phyloP scores from a whole-genome alignment of 768 basidiomycete species.

The Tubosaeta sp. region DNA sequence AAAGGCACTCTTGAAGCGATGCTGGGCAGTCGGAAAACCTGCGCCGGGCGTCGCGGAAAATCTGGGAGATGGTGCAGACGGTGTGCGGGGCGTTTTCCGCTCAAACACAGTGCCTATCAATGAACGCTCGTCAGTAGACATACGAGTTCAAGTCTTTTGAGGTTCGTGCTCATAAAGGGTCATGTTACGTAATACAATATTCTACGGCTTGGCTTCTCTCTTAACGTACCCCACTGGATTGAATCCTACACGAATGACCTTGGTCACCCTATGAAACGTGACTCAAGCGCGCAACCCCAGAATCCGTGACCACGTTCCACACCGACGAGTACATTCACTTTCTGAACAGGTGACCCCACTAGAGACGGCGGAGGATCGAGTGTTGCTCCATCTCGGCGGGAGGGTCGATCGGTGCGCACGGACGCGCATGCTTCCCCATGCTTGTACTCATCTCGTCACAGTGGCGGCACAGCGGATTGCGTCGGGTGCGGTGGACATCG shows the following conservation, averaged over 20 bases:
- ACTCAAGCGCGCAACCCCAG: slow-evolving; percentile 66
- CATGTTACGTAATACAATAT: slow-evolving; percentile 14
- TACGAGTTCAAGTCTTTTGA: slow-evolving; percentile 1
- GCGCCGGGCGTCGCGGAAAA: slow-evolving; percentile 25
- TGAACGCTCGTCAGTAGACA: slow-evolving; percentile 23
- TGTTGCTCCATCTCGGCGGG: slow-evolving; percentile 97
- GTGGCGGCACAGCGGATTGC: slow-evolving; percentile 79
- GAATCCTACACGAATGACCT: too few relatives aligned
- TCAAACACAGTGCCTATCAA: slow-evolving; percentile 47
- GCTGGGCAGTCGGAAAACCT: slow-evolving; percentile 62
- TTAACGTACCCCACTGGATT: too few relatives aligned
- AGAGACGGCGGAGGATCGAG: slow-evolving; percentile 89
- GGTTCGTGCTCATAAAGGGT: too few relatives aligned
- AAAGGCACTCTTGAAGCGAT: slow-evolving; percentile 63
- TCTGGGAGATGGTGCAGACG: slow-evolving; percentile 20
- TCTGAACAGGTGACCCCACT: slow-evolving; percentile 81
- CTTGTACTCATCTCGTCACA: background rate
- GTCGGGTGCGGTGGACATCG: slow-evolving; percentile 73
- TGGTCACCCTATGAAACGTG: too few relatives aligned
- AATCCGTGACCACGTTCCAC: slow-evolving; percentile 90
- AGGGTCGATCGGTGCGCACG: slow-evolving; percentile 76
- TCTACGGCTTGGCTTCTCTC: too few relatives aligned
- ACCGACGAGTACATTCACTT: slow-evolving; percentile 99
- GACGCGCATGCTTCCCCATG: background rate
- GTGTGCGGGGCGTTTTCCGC: slow-evolving; percentile 29